Base-by-base conservation (phyloP, 805 yeast genomes). In the Priceomyces haplophilus region DNA sequence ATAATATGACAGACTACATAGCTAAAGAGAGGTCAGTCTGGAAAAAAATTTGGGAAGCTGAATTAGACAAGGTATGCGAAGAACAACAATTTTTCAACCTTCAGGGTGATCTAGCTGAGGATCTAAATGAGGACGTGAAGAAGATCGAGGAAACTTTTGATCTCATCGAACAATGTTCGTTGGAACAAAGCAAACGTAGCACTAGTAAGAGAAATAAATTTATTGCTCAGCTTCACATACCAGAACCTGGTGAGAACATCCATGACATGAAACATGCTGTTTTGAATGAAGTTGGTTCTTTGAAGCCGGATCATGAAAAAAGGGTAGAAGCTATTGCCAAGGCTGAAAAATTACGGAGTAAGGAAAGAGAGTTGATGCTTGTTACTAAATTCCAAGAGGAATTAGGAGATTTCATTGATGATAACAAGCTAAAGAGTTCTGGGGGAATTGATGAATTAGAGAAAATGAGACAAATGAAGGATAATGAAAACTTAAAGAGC, bases 401-500 rank as follows among this genome's bases (percentile, higher is more conserved):
- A 58, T 67, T 91, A 5, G 93, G 83, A 1, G 84, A 79, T 16
- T 91, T 88, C 70, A 96, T 91, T 6, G 90, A 75, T 5, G 91
- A 82, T 34, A 75, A 79, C 21, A 85, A 76, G 56, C 70, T 91
- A 44, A 87, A 86, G 56, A 84, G 80, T 49, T 78, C 89, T 15
- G 97, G 97, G 4, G 97, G 98, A 1, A 76, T 89, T 16, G 95
- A 86, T 47, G 97, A 88, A 53, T 68, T 87, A 16, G 98, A 91
- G 52, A 71, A 87, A 46, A 51, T 72, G 38, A 72, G 97, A 45
- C 73, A 70, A 51, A 65, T 74, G 47, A 82, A 86, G 49, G 95
- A 88, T 62, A 80, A 75, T 42, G 83, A 83, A 51, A 85, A 85
- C 53, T 65, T 88, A 46, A 80, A 81, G 52, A 76, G 62, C 46